Evolutionary conservation across 2,329 filamentous ascomycete species (phyloP).

Genomic region (Chaetomiaceae sp.): DNA sequence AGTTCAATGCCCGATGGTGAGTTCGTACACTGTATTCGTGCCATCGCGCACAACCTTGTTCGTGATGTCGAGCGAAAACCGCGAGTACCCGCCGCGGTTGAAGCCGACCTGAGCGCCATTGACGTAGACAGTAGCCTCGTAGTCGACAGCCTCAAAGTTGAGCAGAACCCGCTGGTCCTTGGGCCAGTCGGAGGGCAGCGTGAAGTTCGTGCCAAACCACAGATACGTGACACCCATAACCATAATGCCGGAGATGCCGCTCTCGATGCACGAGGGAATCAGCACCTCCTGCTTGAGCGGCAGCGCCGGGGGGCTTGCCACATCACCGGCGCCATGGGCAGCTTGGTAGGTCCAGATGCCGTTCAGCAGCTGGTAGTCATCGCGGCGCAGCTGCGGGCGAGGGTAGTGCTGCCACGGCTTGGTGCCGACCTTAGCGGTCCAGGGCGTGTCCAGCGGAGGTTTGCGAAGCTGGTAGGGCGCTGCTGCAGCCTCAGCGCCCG

Average conservation of each 20-base stretch:
- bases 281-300: slow-evolving; percentile 34
- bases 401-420: slow-evolving; percentile 54
- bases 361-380: slow-evolving; percentile 50
- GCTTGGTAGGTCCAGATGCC: slow-evolving; percentile 51
- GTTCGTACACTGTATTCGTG: slow-evolving; percentile 48
- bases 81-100: slow-evolving; percentile 56
- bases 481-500: background rate
- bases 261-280: slow-evolving; percentile 28
- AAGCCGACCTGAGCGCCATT: slow-evolving; percentile 47
- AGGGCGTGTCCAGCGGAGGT: slow-evolving; percentile 43
- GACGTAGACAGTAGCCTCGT: slow-evolving; percentile 51
- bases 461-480: slow-evolving; percentile 33
- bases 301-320: slow-evolving; percentile 20
- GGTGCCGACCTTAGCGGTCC: slow-evolving; percentile 47
- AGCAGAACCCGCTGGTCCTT: slow-evolving; percentile 37
- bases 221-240: slow-evolving; percentile 36
- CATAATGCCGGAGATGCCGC: slow-evolving; percentile 42
- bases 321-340: slow-evolving; percentile 23
- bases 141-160: slow-evolving; percentile 55
- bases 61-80: slow-evolving; percentile 56
- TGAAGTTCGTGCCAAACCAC: slow-evolving; percentile 48
- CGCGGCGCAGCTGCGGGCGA: slow-evolving; percentile 48
- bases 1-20: background rate
- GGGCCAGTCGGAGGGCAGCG: slow-evolving; percentile 42
- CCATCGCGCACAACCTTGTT: slow-evolving; percentile 34